Percentiles rank a stretch among this genome's conserved stretches.
phyloP scores from a whole-genome alignment of 768 basidiomycete genomes.

The Lactarius hengduanensis region DNA sequence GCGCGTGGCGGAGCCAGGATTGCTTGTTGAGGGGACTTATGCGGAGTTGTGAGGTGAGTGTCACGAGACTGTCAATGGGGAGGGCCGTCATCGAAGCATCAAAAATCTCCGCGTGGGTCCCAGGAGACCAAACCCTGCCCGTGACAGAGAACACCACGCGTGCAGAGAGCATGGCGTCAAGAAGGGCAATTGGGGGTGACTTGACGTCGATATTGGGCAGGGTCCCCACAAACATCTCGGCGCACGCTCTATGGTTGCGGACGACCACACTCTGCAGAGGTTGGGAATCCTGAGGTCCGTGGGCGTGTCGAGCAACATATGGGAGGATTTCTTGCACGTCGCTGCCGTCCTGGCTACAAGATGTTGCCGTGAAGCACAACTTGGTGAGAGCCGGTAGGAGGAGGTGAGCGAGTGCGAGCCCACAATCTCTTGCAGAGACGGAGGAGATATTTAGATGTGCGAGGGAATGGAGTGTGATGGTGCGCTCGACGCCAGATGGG shows the following conservation, averaged over 20 bases:
- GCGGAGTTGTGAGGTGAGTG: too few relatives aligned
- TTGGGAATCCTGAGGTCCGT: neutral
- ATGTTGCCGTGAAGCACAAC: neutral
- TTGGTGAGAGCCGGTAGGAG: neutral
- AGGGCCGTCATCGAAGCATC: too few relatives aligned
- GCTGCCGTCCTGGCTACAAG: neutral
- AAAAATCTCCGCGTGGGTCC: too few relatives aligned
- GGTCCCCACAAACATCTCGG: neutral
- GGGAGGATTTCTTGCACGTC: conserved; percentile 3
- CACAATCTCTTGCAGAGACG: too few relatives aligned
- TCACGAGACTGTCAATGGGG: too few relatives aligned
- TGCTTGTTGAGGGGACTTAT: too few relatives aligned
- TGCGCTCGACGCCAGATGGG: neutral
- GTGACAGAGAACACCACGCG: neutral
- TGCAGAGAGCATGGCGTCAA: neutral
- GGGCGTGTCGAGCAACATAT: neutral
- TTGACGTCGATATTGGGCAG: neutral
- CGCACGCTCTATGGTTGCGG: neutral
- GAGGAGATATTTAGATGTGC: too few relatives aligned
- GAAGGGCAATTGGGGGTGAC: neutral
- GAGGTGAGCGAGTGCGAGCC: neutral
- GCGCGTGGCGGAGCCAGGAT: too few relatives aligned
- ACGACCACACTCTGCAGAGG: neutral
- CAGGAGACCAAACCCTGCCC: too few relatives aligned
- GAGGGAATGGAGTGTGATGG: too few relatives aligned